Evolutionary conservation across 2,329 filamentous ascomycete genomes (phyloP).

Genomic region (Penicillium sp.): DNA sequence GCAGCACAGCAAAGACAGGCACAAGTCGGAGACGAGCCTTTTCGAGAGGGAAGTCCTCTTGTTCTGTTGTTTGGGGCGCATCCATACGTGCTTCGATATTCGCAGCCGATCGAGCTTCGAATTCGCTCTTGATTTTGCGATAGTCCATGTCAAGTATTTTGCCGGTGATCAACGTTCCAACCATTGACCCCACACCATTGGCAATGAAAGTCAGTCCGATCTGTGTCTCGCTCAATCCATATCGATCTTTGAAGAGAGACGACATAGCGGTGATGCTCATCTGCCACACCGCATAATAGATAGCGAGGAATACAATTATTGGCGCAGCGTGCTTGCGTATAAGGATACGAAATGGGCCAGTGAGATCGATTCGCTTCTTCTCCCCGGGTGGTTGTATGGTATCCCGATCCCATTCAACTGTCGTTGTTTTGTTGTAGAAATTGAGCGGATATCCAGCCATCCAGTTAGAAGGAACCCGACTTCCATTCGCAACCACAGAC

Average conservation of each 20-base stretch:
- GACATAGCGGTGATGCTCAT: conserved; percentile 59
- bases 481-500: conserved; percentile 38
- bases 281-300: conserved; percentile 58
- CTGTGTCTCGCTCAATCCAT: conserved; percentile 47
- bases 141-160: conserved; percentile 57
- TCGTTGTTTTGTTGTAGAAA: conserved; percentile 8
- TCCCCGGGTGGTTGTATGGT: conserved; percentile 10
- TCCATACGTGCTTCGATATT: background rate
- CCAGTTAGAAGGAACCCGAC: conserved; percentile 12
- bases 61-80: background rate
- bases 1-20: conserved; percentile 46
- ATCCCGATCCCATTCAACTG: conserved; percentile 4
- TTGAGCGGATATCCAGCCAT: conserved; percentile 22
- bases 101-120: conserved; percentile 14
- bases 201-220: conserved; percentile 57
- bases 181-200: conserved; percentile 57
- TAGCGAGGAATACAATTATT: conserved; percentile 50
- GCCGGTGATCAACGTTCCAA: conserved; percentile 55
- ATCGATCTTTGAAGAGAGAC: conserved; percentile 47
- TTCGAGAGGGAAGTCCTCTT: conserved; percentile 49
- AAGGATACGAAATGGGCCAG: conserved; percentile 51
- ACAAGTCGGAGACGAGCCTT: conserved; percentile 53
- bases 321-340: conserved; percentile 45
- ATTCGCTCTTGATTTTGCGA: conserved; percentile 39
- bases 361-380: conserved; percentile 46